Evolutionary conservation across 1,284 basidiomycete genomes (phyloP).

Genomic region (Moesziomyces globuligerus): DNA sequence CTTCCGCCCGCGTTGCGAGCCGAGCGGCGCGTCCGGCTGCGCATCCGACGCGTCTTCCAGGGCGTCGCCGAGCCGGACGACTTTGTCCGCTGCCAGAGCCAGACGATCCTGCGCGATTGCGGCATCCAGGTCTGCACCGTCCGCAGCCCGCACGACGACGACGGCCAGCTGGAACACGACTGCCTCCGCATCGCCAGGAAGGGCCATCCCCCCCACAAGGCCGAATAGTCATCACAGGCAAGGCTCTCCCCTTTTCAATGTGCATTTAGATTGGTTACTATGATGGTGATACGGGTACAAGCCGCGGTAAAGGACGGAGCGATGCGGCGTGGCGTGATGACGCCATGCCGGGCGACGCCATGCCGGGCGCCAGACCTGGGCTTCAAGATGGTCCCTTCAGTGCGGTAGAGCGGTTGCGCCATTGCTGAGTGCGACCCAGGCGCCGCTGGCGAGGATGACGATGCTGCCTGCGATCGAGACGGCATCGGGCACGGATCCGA

Average conservation of each 20-base stretch:
- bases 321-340: too few relatives aligned
- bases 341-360: too few relatives aligned
- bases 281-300: too few relatives aligned
- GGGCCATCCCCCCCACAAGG: constrained; percentile 30
- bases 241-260: too few relatives aligned
- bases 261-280: too few relatives aligned
- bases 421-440: constrained; percentile 39
- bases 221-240: too few relatives aligned
- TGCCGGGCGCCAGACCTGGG: too few relatives aligned
- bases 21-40: constrained; percentile 29
- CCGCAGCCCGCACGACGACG: background rate
- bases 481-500: constrained; percentile 28
- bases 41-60: constrained; percentile 81
- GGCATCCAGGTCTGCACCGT: constrained; percentile 83
- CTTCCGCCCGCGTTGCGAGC: background rate
- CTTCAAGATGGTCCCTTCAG: too few relatives aligned
- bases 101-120: constrained; percentile 77
- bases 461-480: constrained; percentile 36
- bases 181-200: constrained; percentile 58
- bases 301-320: too few relatives aligned
- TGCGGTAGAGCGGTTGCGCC: constrained; percentile 29
- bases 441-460: constrained; percentile 40
- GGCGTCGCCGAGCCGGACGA: constrained; percentile 93
- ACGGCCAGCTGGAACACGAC: constrained; percentile 42
- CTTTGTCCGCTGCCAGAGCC: constrained; percentile 92